These are phyloP conservation scores for Podaxis sp. DNA, from an alignment of 768 basidiomycete species.

Conservation along the genomic window DNA sequence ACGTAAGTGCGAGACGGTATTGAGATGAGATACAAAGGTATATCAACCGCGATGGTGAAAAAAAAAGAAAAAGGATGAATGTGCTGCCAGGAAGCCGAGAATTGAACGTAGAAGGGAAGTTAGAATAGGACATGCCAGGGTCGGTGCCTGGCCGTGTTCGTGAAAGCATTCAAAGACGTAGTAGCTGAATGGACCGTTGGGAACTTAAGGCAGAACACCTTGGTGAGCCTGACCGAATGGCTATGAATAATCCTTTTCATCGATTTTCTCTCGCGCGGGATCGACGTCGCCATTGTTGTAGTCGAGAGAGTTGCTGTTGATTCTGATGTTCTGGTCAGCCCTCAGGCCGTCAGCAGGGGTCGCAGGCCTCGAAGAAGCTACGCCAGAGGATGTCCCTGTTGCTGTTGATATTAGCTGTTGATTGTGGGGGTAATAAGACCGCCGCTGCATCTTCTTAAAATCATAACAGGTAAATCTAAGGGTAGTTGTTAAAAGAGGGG, in stretches of 20 bases:
- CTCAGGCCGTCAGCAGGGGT: conserved; percentile 62
- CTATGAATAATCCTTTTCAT: conserved; percentile 54
- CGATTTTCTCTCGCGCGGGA: conserved; percentile 37
- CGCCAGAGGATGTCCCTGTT: conserved; percentile 70
- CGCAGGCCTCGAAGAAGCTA: conserved; percentile 70
- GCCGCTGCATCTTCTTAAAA: conserved; percentile 87
- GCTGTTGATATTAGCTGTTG: conserved; percentile 73
- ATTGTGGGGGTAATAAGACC: conserved; percentile 88
- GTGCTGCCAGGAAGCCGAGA: conserved; percentile 6
- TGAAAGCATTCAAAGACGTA: conserved; percentile 5
- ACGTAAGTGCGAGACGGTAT: conserved; percentile 7
- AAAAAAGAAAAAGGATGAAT: neutral
- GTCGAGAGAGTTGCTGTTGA: conserved; percentile 41
- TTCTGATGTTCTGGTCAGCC: conserved; percentile 32
- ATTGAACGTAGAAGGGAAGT: neutral
- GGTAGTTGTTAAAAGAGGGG: conserved; percentile 8
- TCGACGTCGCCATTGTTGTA: conserved; percentile 21
- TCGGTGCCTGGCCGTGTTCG: conserved; percentile 6
- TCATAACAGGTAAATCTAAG: conserved; percentile 88
- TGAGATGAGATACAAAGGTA: conserved; percentile 15
- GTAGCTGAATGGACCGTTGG: neutral
- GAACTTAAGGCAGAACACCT: neutral
- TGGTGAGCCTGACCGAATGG: conserved; percentile 8
- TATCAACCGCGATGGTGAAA: conserved; percentile 3
- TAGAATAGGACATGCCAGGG: conserved; percentile 7